Evolutionary conservation across 2,329 filamentous ascomycete species (phyloP).

Genomic region (Xylaria arbuscula): DNA sequence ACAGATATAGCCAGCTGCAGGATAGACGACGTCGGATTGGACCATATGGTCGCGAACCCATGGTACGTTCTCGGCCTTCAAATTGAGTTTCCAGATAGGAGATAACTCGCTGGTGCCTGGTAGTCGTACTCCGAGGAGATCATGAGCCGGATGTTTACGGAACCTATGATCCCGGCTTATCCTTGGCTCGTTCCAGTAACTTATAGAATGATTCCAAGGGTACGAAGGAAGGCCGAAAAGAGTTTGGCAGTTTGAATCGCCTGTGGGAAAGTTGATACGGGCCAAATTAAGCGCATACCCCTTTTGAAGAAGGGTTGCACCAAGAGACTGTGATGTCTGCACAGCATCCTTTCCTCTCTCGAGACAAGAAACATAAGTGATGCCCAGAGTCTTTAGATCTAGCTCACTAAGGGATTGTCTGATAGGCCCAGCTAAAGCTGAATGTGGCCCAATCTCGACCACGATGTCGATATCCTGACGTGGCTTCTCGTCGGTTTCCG

Average conservation of each 20-base stretch:
- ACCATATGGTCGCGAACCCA: slow-evolving; percentile 41
- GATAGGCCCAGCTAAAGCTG: slow-evolving; percentile 50
- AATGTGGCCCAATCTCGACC: slow-evolving; percentile 49
- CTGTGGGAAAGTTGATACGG: slow-evolving; percentile 25
- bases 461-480: slow-evolving; percentile 17
- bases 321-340: slow-evolving; percentile 11
- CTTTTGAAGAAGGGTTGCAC: slow-evolving; percentile 13
- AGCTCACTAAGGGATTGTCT: slow-evolving; percentile 36
- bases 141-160: slow-evolving; percentile 28
- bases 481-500: background rate
- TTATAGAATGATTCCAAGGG: slow-evolving; percentile 38
- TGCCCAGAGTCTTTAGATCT: slow-evolving; percentile 2
- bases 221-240: slow-evolving; percentile 36
- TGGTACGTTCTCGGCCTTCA: slow-evolving; percentile 29
- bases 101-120: slow-evolving; percentile 5
- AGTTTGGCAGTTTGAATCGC: background rate
- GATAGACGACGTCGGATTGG: slow-evolving; percentile 30
- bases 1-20: slow-evolving; percentile 36
- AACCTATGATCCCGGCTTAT: slow-evolving; percentile 26
- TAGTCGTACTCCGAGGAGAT: slow-evolving; percentile 34
- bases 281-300: slow-evolving; percentile 29
- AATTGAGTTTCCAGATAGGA: slow-evolving; percentile 26
- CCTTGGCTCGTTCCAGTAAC: slow-evolving; percentile 37
- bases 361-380: slow-evolving; percentile 35
- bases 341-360: slow-evolving; percentile 37